A percentile compares a stretch with the other conserved stretches of the same genome.
Conservation (phyloP, 768 basidiomycete species). For the Suillus cothurnatus region DNA sequence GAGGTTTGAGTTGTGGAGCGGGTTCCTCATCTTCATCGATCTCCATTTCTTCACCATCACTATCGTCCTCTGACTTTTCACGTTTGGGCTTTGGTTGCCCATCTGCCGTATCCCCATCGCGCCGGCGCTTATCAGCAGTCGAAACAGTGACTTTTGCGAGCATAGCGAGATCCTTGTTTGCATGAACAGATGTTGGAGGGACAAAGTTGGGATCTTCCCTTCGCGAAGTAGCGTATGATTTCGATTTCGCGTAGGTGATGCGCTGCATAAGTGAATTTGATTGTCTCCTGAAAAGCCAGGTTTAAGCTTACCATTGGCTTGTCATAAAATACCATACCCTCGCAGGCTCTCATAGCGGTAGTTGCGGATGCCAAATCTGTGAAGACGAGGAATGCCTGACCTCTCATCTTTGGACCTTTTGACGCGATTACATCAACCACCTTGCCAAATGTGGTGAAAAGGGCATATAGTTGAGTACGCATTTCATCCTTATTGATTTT, state of each 20-base stretch:
- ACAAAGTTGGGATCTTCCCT: conserved; percentile 83
- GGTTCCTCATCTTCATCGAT: conserved; percentile 87
- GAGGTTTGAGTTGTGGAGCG: conserved; percentile 39
- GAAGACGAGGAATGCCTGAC: conserved; percentile 97
- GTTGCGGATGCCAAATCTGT: conserved; percentile 89
- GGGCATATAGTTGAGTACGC: conserved; percentile 74
- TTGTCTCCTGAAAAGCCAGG: conserved; percentile 8
- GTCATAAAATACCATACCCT: conserved; percentile 92
- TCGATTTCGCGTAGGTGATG: conserved; percentile 88
- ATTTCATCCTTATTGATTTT: conserved; percentile 93
- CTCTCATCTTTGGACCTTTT: conserved; percentile 83
- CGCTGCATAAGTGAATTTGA: conserved; percentile 48
- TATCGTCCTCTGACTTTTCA: conserved; percentile 62
- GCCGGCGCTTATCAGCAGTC: conserved; percentile 58
- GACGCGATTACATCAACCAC: conserved; percentile 92
- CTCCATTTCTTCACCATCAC: conserved; percentile 90
- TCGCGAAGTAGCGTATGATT: conserved; percentile 82
- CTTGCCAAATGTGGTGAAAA: conserved; percentile 93
- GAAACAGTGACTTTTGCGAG: conserved; percentile 39
- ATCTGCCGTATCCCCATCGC: conserved; percentile 62
- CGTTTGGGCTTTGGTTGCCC: conserved; percentile 65
- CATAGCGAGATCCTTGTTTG: conserved; percentile 47
- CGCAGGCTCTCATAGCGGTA: conserved; percentile 88
- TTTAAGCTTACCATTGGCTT: conserved; percentile 76
- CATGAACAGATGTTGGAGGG: conserved; percentile 67